A percentile compares a stretch with the other conserved stretches of the same genome.
Conservation (phyloP, 495 filamentous ascomycete species). For the Neohortaea acidophila region DNA sequence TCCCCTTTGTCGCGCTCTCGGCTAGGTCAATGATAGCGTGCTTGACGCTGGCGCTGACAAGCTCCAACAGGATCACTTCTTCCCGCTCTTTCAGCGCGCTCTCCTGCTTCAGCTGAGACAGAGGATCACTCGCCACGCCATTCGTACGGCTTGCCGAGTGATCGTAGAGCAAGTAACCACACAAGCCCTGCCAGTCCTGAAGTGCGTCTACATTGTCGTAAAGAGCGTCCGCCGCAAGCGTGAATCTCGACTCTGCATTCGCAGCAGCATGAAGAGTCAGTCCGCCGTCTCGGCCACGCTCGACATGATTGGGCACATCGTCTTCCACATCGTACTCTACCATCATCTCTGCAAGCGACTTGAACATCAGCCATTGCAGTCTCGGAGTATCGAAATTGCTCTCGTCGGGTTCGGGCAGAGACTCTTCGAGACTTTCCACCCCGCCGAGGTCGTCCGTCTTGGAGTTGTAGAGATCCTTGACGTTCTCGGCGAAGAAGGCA, state of each 20-base stretch:
- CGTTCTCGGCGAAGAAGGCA: constrained; percentile 72
- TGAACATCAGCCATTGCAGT: constrained; percentile 75
- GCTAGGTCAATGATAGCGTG: constrained; percentile 43
- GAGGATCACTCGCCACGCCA: constrained; percentile 38
- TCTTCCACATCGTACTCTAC: constrained; percentile 50
- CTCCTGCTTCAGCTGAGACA: constrained; percentile 42
- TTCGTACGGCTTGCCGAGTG: constrained; percentile 47
- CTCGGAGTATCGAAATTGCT: constrained; percentile 63
- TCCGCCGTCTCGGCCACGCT: constrained; percentile 18
- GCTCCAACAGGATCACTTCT: constrained; percentile 70
- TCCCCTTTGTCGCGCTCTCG: constrained; percentile 21
- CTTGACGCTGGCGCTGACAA: constrained; percentile 66
- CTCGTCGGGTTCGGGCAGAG: constrained; percentile 40
- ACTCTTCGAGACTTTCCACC: constrained; percentile 58
- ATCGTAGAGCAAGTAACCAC: constrained; percentile 83
- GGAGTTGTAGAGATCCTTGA: constrained; percentile 64
- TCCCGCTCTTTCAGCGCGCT: constrained; percentile 64
- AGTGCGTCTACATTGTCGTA: constrained; percentile 69
- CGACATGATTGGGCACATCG: constrained; percentile 25
- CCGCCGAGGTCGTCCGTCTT: constrained; percentile 73
- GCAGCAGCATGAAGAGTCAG: constrained; percentile 37
- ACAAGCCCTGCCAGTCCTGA: constrained; percentile 71
- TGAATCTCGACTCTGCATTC: constrained; percentile 60
- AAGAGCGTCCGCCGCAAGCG: constrained; percentile 67
- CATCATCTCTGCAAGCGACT: constrained; percentile 75